These are phyloP conservation scores for Claviceps quebecensis DNA, from an alignment of 2,329 filamentous ascomycete genomes.

Conservation along the genomic window DNA sequence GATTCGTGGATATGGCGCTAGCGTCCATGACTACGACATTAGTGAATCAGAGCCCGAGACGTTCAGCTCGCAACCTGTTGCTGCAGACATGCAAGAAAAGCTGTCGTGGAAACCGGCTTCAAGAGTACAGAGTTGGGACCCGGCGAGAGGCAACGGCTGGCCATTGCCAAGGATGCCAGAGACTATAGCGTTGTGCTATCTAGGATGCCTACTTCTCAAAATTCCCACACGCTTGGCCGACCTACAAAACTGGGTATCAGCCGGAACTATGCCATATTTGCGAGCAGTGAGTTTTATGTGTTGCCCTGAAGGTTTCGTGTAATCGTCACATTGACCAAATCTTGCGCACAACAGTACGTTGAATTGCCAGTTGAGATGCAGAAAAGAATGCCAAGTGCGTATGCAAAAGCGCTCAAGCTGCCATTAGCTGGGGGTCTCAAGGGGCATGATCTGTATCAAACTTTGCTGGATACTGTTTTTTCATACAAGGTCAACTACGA, in stretches of 20 bases:
- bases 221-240: conserved; percentile 66
- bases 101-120: conserved; percentile 15
- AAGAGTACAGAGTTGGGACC: conserved; percentile 29
- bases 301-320: background rate
- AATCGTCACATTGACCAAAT: background rate
- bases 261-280: conserved; percentile 57
- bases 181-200: conserved; percentile 64
- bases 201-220: conserved; percentile 61
- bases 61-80: conserved; percentile 25
- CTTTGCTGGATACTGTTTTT: conserved; percentile 45
- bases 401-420: conserved; percentile 45
- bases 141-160: conserved; percentile 33
- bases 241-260: conserved; percentile 52
- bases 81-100: conserved; percentile 8
- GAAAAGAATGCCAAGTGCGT: conserved; percentile 47
- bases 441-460: conserved; percentile 47
- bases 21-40: conserved; percentile 15
- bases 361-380: conserved; percentile 50
- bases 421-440: conserved; percentile 26
- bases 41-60: conserved; percentile 18
- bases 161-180: conserved; percentile 57
- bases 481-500: conserved; percentile 55
- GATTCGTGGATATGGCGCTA: conserved; percentile 29
- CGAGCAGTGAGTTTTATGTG: conserved; percentile 38
- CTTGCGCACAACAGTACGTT: conserved; percentile 31